phyloP scores from a whole-genome alignment of 495 filamentous ascomycete species.

The Platismatia glauca region DNA sequence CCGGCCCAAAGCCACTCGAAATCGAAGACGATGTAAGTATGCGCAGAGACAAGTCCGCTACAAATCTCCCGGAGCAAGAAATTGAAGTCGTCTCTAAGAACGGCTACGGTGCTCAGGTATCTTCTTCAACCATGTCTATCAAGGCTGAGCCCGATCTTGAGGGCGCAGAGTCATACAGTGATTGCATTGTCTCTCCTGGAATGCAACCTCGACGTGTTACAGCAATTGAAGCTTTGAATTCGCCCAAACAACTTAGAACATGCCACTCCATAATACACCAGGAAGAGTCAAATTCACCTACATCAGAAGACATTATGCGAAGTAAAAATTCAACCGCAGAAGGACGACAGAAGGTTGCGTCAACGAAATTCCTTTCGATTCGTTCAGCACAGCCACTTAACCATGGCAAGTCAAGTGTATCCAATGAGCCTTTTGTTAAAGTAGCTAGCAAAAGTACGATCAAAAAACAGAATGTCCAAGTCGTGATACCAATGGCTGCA shows the following conservation, averaged over 20 bases:
- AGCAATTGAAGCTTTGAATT: background rate
- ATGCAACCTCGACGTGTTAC: background rate
- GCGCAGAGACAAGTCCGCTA: background rate
- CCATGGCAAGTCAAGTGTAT: background rate
- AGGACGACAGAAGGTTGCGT: background rate
- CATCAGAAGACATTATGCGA: background rate
- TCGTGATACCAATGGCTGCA: slow-evolving; percentile 2
- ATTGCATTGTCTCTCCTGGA: background rate
- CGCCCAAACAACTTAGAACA: background rate
- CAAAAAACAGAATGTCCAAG: background rate
- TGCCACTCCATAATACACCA: background rate
- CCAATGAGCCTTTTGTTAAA: background rate
- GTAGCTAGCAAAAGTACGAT: background rate
- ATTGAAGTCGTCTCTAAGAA: background rate
- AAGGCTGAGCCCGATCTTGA: background rate
- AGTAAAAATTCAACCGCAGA: background rate
- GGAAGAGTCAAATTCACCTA: background rate
- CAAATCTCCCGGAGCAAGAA: background rate
- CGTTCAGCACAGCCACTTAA: background rate
- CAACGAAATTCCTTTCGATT: background rate
- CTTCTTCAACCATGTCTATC: background rate
- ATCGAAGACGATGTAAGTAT: background rate
- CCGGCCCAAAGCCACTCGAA: background rate
- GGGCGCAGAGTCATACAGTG: background rate
- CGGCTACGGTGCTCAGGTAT: background rate